A percentile compares a stretch with the other conserved stretches of the same genome.
These are phyloP conservation scores for Cafeteria roenbergensis DNA, from an alignment of 108 stramenopile species.

Conservation along the genomic window DNA sequence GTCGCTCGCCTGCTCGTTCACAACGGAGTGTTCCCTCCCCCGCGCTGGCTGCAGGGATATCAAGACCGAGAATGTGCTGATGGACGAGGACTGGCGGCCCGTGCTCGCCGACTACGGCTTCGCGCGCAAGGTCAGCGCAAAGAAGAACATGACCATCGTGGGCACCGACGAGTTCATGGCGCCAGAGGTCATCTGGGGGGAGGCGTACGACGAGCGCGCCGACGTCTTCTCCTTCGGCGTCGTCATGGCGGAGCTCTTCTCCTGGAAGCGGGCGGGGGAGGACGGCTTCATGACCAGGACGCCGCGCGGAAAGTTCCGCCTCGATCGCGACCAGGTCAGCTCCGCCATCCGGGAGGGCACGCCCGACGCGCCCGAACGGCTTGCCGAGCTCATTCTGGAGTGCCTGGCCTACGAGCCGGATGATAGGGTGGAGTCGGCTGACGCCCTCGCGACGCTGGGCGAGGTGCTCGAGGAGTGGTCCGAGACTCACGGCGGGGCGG, in stretches of 20 bases:
- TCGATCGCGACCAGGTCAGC: background rate
- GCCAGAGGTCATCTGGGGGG: conserved; percentile 21
- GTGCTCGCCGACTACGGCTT: conserved; percentile 22
- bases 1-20: too few relatives aligned
- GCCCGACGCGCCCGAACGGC: background rate
- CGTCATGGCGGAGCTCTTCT: conserved; percentile 12
- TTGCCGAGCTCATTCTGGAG: conserved; percentile 7
- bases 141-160: conserved; percentile 21
- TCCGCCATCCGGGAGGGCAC: background rate
- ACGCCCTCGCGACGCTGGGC: conserved; percentile 1
- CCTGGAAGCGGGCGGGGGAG: conserved; percentile 9
- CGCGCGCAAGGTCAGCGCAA: conserved; percentile 6
- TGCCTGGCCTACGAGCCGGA: conserved; percentile 20
- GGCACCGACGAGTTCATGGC: conserved; percentile 30
- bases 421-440: conserved; percentile 4
- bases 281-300: conserved; percentile 7
- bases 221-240: conserved; percentile 21
- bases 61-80: conserved; percentile 20
- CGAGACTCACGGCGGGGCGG: too few relatives aligned
- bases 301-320: conserved; percentile 4
- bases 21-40: too few relatives aligned
- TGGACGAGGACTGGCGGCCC: conserved; percentile 15
- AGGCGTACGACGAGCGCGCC: conserved; percentile 10
- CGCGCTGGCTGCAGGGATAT: too few relatives aligned
- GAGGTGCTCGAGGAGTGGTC: conserved; percentile 2